Conservation (phyloP, 2,329 filamentous ascomycete species). For the Knufia petricola region DNA sequence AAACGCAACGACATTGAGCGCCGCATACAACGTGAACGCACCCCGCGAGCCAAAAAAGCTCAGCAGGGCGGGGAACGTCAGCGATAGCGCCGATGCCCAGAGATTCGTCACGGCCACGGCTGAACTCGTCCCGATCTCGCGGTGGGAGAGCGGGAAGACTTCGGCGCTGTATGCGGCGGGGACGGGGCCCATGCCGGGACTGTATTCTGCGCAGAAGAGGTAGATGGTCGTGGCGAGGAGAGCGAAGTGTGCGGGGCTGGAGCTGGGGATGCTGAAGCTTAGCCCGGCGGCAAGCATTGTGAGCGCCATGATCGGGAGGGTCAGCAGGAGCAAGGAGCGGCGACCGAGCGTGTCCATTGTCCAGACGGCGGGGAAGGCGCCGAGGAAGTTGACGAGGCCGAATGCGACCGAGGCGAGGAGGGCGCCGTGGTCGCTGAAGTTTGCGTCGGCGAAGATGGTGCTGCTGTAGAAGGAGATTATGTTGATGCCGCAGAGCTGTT, state of each 20-base stretch:
- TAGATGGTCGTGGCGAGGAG: slow-evolving; percentile 22
- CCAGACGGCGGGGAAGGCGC: slow-evolving; percentile 52
- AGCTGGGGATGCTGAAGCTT: slow-evolving; percentile 31
- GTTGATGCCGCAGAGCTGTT: slow-evolving; percentile 39
- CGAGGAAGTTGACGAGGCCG: slow-evolving; percentile 56
- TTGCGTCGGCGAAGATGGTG: slow-evolving; percentile 45
- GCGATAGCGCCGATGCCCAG: slow-evolving; percentile 32
- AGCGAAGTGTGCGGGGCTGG: slow-evolving; percentile 19
- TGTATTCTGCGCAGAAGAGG: slow-evolving; percentile 23
- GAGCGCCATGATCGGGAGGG: slow-evolving; percentile 47
- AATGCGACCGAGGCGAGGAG: slow-evolving; percentile 50
- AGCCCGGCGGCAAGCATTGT: slow-evolving; percentile 34
- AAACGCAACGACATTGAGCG: slow-evolving; percentile 48
- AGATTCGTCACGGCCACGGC: slow-evolving; percentile 33
- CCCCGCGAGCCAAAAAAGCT: slow-evolving; percentile 28
- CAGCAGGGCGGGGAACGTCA: slow-evolving; percentile 32
- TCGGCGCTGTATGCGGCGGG: slow-evolving; percentile 47
- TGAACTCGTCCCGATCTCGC: slow-evolving; percentile 37
- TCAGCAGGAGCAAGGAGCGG: slow-evolving; percentile 46
- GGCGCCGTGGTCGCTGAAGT: slow-evolving; percentile 38
- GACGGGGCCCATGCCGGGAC: slow-evolving; percentile 44
- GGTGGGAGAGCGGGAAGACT: slow-evolving; percentile 46
- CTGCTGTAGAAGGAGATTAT: slow-evolving; percentile 65
- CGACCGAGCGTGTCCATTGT: slow-evolving; percentile 53
- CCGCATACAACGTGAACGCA: slow-evolving; percentile 33